Evolutionary conservation across 2,329 filamentous ascomycete genomes (phyloP), one percentile per base, ranked within the genome.

Genomic region (Calonectria pauciramosa): DNA sequence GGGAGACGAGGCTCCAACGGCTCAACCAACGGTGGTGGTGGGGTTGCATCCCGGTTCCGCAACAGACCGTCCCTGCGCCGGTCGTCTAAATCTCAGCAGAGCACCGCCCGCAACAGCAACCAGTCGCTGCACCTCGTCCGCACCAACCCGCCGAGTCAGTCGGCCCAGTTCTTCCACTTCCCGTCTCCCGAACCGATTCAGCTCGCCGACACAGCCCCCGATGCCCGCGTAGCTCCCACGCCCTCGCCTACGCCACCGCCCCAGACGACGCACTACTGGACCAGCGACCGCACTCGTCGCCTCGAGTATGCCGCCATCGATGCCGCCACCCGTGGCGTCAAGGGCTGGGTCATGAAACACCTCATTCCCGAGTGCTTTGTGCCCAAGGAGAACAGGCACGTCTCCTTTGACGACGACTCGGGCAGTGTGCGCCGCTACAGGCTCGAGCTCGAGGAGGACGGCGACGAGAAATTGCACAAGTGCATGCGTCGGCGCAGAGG

Each of bases 291-390:
- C 68, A 93, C 91, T 0, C 88, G 92, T 4, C 87, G 91, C 14
- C 86, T 93, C 4, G 92, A 93, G 84, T 93, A 93, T 78, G 92
- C 91, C 0, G 92, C 92, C 70, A 93, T 93, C 51, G 92, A 93
- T 65, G 91, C 91, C 0, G 91, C 91, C 2, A 89, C 88, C 44
- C 87, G 87, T 2, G 92, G 92, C 6, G 86, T 93, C 36, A 89
- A 89, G 76, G 92, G 91, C 16, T 93, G 92, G 89, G 80, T 92
- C 41, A 86, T 89, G 81, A 87, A 88, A 54, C 87, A 90, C 77
- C 82, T 93, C 10, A 86, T 93, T 4, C 92, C 92, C 0, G 90
- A 92, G 74, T 93, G 91, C 82, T 89, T 93, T 71, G 84, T 91
- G 2, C 89, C 91, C 16, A 85, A 86, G 41, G 85, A 84, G 75